phyloP scores from a whole-genome alignment of 2,329 filamentous ascomycete species.

The Aureobasidium sp. region DNA sequence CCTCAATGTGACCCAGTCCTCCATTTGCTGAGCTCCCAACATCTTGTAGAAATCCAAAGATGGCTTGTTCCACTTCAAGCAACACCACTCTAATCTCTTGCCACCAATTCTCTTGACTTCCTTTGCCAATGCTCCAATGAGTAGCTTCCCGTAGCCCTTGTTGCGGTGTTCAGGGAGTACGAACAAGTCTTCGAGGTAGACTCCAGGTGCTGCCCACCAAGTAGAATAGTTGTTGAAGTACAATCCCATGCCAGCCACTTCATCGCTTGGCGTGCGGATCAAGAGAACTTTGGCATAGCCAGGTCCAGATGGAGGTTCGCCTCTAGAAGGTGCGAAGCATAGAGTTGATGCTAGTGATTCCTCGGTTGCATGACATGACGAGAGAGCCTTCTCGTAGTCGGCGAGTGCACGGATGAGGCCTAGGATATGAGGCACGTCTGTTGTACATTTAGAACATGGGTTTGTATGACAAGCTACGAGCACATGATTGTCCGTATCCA shows the following conservation, averaged over 20 bases:
- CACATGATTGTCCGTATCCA: neutral
- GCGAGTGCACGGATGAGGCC: conserved; percentile 77
- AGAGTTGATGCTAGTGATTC: conserved; percentile 66
- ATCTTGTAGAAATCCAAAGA: conserved; percentile 75
- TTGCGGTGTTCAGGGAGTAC: conserved; percentile 65
- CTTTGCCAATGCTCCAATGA: conserved; percentile 71
- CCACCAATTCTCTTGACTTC: conserved; percentile 69
- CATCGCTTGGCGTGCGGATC: conserved; percentile 37
- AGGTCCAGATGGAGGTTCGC: conserved; percentile 35
- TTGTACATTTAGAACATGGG: neutral
- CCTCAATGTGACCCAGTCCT: conserved; percentile 69
- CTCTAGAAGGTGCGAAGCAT: conserved; percentile 57
- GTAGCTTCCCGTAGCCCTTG: conserved; percentile 68
- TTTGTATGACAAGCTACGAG: neutral
- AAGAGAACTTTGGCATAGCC: conserved; percentile 72
- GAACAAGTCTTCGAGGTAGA: conserved; percentile 93
- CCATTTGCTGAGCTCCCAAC: conserved; percentile 57
- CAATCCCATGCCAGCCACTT: conserved; percentile 69
- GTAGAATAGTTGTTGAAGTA: conserved; percentile 97
- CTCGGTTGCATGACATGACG: conserved; percentile 71
- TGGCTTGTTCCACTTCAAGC: conserved; percentile 88
- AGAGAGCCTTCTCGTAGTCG: conserved; percentile 73
- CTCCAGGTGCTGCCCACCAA: conserved; percentile 78
- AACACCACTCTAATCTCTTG: conserved; percentile 78
- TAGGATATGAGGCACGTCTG: conserved; percentile 79